Percentiles rank a stretch among this genome's conserved stretches.
Conservation (phyloP, 495 filamentous ascomycete genomes). For the Parathielavia appendiculata region DNA sequence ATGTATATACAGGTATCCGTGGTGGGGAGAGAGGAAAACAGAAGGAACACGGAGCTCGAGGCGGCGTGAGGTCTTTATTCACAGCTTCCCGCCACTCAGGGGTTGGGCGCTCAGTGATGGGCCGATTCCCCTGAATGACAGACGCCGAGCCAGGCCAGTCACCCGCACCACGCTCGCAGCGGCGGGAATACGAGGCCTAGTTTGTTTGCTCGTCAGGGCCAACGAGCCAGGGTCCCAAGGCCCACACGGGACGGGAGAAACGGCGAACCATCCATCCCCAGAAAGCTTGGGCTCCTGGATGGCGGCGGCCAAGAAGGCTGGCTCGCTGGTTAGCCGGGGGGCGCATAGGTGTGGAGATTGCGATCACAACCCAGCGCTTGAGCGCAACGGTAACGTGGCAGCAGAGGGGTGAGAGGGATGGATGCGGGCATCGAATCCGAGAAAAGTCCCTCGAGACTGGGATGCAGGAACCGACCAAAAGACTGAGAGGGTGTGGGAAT, state of each 20-base stretch:
- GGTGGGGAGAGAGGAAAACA: constrained; percentile 2
- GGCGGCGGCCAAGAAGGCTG: not conserved
- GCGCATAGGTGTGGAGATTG: constrained; percentile 8
- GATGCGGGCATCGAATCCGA: too few relatives aligned
- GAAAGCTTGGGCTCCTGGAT: not conserved
- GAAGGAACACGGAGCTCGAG: not conserved
- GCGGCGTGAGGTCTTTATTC: constrained; percentile 10
- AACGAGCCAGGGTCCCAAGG: too few relatives aligned
- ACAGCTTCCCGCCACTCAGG: not conserved
- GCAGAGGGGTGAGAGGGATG: not conserved
- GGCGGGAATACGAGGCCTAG: constrained; percentile 14
- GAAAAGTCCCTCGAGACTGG: not conserved
- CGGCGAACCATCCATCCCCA: not conserved
- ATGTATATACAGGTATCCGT: not conserved
- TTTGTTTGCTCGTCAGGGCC: not conserved
- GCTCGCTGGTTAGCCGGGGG: not conserved
- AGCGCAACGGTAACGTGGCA: not conserved
- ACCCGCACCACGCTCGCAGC: constrained; percentile 4
- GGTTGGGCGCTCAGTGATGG: not conserved
- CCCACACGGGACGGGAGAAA: not conserved
- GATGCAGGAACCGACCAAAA: not conserved
- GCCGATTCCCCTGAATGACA: constrained; percentile 1
- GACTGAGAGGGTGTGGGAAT: not conserved
- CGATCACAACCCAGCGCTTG: not conserved
- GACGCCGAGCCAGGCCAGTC: not conserved